Evolutionary conservation across 495 filamentous ascomycete species (phyloP).

Genomic region (Parmelia sp.): DNA sequence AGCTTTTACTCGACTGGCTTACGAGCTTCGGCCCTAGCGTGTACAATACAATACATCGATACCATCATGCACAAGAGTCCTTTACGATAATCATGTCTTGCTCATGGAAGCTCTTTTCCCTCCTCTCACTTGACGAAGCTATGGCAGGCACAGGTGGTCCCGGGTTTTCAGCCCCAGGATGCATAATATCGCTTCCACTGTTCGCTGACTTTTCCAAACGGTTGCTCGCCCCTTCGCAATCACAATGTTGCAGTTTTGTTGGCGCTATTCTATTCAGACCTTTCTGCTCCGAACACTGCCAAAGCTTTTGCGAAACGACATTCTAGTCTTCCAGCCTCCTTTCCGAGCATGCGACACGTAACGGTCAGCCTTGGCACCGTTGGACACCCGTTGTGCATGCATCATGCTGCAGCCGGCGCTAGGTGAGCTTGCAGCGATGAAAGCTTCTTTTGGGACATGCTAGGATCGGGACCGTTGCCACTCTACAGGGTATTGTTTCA

Average conservation of each 20-base stretch:
- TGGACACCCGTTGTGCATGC: not conserved
- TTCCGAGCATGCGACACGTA: not conserved
- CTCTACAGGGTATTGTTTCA: too few species aligned
- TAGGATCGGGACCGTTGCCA: too few species aligned
- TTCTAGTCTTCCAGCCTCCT: not conserved
- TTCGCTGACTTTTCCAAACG: not conserved
- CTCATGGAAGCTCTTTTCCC: not conserved
- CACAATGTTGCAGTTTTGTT: not conserved
- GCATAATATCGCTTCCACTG: not conserved
- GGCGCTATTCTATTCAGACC: too few species aligned
- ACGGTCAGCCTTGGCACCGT: not conserved
- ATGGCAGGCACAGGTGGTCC: not conserved
- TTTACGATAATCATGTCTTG: not conserved
- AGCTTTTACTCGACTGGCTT: not conserved
- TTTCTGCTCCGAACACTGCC: too few species aligned
- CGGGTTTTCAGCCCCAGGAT: not conserved
- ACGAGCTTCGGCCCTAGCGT: not conserved
- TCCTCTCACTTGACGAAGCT: not conserved
- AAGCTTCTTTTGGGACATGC: not conserved
- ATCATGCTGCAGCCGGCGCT: not conserved
- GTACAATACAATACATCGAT: constrained; percentile 1
- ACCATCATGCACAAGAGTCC: not conserved
- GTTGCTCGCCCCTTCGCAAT: not conserved
- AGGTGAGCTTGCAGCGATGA: not conserved
- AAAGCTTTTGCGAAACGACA: too few species aligned